phyloP scores from a whole-genome alignment of 164 flowering plant genomes.

The Pachysandra terminalis region DNA sequence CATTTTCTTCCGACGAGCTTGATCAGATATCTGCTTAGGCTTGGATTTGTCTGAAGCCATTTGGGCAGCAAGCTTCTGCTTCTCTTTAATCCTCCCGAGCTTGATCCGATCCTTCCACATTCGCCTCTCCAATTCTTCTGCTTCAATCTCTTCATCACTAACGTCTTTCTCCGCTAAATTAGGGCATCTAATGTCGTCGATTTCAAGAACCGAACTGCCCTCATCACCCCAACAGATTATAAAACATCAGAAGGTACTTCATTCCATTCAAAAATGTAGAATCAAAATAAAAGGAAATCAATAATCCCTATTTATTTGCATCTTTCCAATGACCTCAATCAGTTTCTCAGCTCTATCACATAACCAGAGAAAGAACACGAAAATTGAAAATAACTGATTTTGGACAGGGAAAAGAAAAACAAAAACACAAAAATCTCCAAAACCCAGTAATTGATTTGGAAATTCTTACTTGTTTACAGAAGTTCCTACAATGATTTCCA shows the following conservation, averaged over 20 bases:
- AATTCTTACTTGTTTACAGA: neutral
- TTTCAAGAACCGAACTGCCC: conserved; percentile 30
- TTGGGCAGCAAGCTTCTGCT: conserved; percentile 45
- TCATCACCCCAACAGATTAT: conserved; percentile 2
- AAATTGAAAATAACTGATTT: too few relatives aligned
- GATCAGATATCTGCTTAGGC: conserved; percentile 48
- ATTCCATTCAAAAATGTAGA: conserved; percentile 18
- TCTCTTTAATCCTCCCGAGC: conserved; percentile 42
- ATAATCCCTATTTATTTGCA: neutral
- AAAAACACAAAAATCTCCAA: neutral
- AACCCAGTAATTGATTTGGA: neutral
- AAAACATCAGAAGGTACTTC: conserved; percentile 22
- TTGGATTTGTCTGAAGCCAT: conserved; percentile 52
- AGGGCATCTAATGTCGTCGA: conserved; percentile 26
- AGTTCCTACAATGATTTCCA: neutral
- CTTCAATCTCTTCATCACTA: conserved; percentile 47
- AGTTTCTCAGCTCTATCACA: neutral
- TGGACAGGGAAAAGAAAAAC: neutral
- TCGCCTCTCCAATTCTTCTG: conserved; percentile 35
- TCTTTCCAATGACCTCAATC: neutral
- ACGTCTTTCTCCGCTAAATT: conserved; percentile 35
- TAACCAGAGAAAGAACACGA: too few relatives aligned
- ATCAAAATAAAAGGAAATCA: neutral
- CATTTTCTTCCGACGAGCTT: conserved; percentile 63
- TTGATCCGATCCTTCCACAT: conserved; percentile 49